These are phyloP conservation scores for Rhizopogon vinicolor DNA, from an alignment of 768 basidiomycete species.

Conservation along the genomic window DNA sequence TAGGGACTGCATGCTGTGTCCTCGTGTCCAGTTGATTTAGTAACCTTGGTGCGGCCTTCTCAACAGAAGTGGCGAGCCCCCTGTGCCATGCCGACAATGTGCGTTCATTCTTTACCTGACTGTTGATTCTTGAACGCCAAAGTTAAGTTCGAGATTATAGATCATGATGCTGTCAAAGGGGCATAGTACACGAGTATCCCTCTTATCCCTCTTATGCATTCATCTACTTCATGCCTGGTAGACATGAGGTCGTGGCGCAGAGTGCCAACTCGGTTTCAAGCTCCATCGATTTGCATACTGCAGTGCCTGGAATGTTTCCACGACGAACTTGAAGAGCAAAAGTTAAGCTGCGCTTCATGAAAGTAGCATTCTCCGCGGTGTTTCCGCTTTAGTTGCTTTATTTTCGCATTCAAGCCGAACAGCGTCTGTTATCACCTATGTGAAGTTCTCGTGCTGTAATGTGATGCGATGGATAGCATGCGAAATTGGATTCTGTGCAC, in stretches of 20 bases:
- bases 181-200: not conserved
- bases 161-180: slow-evolving; percentile 1
- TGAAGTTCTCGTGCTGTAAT: not conserved
- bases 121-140: not conserved
- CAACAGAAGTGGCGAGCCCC: slow-evolving; percentile 1
- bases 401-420: not conserved
- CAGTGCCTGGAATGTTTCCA: not conserved
- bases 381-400: not conserved
- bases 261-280: not conserved
- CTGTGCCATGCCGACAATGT: slow-evolving; percentile 1
- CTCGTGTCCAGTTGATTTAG: slow-evolving; percentile 20
- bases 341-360: not conserved
- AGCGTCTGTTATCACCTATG: not conserved
- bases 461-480: too few species aligned
- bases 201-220: not conserved
- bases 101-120: slow-evolving; percentile 15
- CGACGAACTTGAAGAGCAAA: not conserved
- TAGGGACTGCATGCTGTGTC: slow-evolving; percentile 18
- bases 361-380: not conserved
- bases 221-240: not conserved
- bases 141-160: not conserved
- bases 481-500: not conserved
- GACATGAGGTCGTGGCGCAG: slow-evolving; percentile 1
- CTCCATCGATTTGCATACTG: not conserved
- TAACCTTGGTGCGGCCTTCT: slow-evolving; percentile 8